A percentile compares a stretch with the other conserved stretches of the same genome.
Evolutionary conservation across 1,284 basidiomycete species (phyloP).

Genomic region (Papiliotrema nemorosa): DNA sequence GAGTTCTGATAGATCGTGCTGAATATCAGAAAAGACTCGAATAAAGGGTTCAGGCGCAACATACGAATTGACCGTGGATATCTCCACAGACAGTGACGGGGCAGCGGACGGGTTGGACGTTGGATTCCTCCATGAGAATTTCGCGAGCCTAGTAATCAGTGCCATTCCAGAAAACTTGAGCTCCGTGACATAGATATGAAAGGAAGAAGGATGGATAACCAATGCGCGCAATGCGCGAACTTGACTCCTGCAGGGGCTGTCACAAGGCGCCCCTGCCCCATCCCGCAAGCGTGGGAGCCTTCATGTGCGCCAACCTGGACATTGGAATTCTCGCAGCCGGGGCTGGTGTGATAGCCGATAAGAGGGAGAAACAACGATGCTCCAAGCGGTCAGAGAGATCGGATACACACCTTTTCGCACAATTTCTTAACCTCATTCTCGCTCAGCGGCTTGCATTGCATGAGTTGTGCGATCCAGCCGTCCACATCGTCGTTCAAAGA

Average conservation of each 20-base stretch:
- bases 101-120: constrained; percentile 96
- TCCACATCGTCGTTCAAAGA: constrained; percentile 54
- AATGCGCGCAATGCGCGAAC: too few relatives aligned
- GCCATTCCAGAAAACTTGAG: not conserved
- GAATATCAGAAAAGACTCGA: constrained; percentile 10
- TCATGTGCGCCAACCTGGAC: too few relatives aligned
- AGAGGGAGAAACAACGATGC: too few relatives aligned
- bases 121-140: constrained; percentile 95
- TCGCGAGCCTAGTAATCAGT: constrained; percentile 73
- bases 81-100: constrained; percentile 97
- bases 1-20: constrained; percentile 99
- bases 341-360: too few relatives aligned
- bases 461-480: constrained; percentile 93
- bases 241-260: too few relatives aligned
- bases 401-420: constrained; percentile 91
- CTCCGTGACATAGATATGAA: constrained; percentile 5
- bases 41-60: constrained; percentile 49
- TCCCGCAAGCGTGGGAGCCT: too few relatives aligned
- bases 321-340: too few relatives aligned
- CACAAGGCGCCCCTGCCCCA: too few relatives aligned
- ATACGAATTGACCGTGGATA: constrained; percentile 98
- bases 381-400: too few relatives aligned
- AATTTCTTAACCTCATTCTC: constrained; percentile 96
- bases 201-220: not conserved
- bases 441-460: constrained; percentile 95